Evolutionary conservation across 2,329 filamentous ascomycete genomes (phyloP).

Genomic region (Fusarium drepaniforme): DNA sequence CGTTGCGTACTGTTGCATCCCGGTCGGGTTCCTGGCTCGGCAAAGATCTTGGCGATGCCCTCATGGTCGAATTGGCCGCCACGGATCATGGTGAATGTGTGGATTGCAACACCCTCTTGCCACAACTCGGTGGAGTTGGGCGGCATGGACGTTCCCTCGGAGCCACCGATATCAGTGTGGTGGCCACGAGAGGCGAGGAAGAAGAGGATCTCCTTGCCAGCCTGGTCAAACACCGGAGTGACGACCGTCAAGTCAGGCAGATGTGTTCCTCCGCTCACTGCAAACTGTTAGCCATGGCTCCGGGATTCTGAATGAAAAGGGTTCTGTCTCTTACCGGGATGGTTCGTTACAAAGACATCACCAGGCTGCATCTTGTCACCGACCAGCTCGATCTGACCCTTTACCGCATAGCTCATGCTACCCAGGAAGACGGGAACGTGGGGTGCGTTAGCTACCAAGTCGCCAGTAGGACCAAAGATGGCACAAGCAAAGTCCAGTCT

Average conservation of each 20-base stretch:
- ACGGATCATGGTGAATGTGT: slow-evolving; percentile 45
- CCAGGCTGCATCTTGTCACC: slow-evolving; percentile 74
- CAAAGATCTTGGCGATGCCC: slow-evolving; percentile 72
- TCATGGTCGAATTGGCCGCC: slow-evolving; percentile 50
- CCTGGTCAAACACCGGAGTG: slow-evolving; percentile 29
- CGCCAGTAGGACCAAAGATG: slow-evolving; percentile 78
- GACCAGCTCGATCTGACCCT: slow-evolving; percentile 76
- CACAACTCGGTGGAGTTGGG: slow-evolving; percentile 71
- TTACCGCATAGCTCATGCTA: slow-evolving; percentile 82
- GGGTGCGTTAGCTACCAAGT: slow-evolving; percentile 79
- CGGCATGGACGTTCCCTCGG: slow-evolving; percentile 30
- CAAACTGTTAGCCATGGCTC: background rate
- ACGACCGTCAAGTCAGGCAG: slow-evolving; percentile 29
- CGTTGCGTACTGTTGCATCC: slow-evolving; percentile 70
- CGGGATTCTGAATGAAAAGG: no score
- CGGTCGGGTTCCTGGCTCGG: slow-evolving; percentile 21
- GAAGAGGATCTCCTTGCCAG: slow-evolving; percentile 22
- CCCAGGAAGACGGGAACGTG: slow-evolving; percentile 82
- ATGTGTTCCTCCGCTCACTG: slow-evolving; percentile 11
- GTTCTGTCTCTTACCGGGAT: slow-evolving; percentile 18
- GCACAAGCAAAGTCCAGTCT: slow-evolving; percentile 85
- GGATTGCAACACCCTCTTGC: slow-evolving; percentile 69
- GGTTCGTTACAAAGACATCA: slow-evolving; percentile 78
- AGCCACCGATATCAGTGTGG: slow-evolving; percentile 31
- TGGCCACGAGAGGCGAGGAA: slow-evolving; percentile 32